Evolutionary conservation across 108 stramenopile species (phyloP).

Genomic region (Skeletonema potamos): DNA sequence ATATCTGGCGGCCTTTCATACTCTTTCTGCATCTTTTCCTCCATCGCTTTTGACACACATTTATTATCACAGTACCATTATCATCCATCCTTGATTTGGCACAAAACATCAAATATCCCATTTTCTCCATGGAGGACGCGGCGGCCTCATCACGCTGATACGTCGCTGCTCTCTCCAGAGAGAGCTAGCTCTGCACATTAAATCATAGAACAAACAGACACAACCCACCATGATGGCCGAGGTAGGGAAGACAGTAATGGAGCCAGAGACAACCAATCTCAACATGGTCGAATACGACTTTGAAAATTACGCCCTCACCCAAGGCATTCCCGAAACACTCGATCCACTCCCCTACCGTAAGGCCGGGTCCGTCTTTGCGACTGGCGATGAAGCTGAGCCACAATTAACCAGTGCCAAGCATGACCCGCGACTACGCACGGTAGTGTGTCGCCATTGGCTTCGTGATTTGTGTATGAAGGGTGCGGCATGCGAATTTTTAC

Average conservation of each 20-base stretch:
- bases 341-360: slow-evolving; percentile 90
- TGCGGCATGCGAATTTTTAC: slow-evolving; percentile 90
- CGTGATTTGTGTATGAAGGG: slow-evolving; percentile 96
- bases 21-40: too few relatives aligned
- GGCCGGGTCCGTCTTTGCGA: slow-evolving; percentile 84
- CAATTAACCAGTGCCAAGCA: slow-evolving; percentile 79
- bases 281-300: slow-evolving; percentile 86
- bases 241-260: slow-evolving; percentile 31
- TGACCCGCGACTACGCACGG: slow-evolving; percentile 90
- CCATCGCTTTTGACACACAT: too few relatives aligned
- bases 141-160: too few relatives aligned
- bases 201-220: too few relatives aligned
- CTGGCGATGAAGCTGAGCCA: slow-evolving; percentile 70
- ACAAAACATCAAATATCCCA: too few relatives aligned
- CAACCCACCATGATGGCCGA: slow-evolving; percentile 23
- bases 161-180: not conserved
- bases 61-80: too few relatives aligned
- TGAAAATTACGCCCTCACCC: slow-evolving; percentile 80
- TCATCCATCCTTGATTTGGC: too few relatives aligned
- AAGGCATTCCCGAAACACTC: slow-evolving; percentile 88
- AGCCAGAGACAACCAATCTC: slow-evolving; percentile 38
- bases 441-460: slow-evolving; percentile 96
- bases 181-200: not conserved
- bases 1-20: too few relatives aligned
- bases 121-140: too few relatives aligned